These are phyloP conservation scores for Quercus robur DNA, from an alignment of 306 rosid species.

Conservation along the genomic window DNA sequence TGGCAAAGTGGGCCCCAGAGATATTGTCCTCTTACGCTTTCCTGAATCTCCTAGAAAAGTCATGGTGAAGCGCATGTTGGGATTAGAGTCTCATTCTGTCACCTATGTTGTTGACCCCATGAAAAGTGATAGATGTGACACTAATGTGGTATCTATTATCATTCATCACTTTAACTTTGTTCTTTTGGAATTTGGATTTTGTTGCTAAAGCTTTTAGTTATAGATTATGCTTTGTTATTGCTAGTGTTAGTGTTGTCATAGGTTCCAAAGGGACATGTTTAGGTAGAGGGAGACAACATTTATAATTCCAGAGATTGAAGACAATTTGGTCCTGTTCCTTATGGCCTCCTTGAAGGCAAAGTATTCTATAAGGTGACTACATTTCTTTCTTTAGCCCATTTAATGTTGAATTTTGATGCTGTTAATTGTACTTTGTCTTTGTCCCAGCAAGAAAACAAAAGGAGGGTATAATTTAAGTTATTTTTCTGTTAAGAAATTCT, in stretches of 20 bases:
- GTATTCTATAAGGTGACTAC: constrained; percentile 62
- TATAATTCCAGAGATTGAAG: constrained; percentile 54
- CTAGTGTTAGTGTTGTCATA: constrained; percentile 12
- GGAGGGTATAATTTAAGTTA: too few species aligned
- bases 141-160: constrained; percentile 49
- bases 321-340: constrained; percentile 67
- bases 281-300: constrained; percentile 75
- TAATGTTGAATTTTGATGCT: neutral
- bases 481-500: too few species aligned
- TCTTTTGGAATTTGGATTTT: neutral
- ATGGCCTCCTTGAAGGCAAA: constrained; percentile 56
- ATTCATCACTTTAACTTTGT: neutral
- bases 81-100: constrained; percentile 66
- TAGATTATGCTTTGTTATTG: neutral
- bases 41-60: constrained; percentile 44
- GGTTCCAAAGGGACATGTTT: constrained; percentile 77
- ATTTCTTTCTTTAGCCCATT: neutral
- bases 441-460: too few species aligned
- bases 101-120: constrained; percentile 47
- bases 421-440: neutral
- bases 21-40: constrained; percentile 45
- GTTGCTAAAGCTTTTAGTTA: neutral
- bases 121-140: constrained; percentile 35
- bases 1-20: constrained; percentile 38
- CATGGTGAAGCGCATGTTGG: constrained; percentile 58